phyloP scores from a whole-genome alignment of 345 rosid species.

The Arabidopsis suecica region DNA sequence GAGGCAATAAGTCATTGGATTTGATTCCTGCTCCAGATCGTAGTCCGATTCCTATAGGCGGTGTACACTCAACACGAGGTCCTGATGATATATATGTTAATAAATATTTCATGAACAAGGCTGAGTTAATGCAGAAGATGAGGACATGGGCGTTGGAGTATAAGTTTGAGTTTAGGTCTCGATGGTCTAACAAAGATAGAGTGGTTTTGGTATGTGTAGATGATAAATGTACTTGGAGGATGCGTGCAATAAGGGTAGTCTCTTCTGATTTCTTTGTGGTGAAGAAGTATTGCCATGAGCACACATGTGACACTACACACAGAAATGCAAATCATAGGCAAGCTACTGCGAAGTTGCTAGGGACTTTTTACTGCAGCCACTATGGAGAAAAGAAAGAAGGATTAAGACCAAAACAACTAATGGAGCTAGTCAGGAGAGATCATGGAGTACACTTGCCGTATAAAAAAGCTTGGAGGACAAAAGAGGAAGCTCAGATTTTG shows the following conservation, averaged over 20 bases:
- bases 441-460: not conserved
- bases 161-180: slow-evolving; percentile 4
- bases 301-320: slow-evolving; percentile 9
- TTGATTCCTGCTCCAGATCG: not conserved
- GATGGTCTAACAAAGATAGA: not conserved
- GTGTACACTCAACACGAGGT: not conserved
- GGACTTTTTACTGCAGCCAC: not conserved
- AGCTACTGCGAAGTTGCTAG: not conserved
- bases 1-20: too few relatives aligned
- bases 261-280: not conserved
- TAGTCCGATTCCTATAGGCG: not conserved
- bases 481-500: not conserved
- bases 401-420: not conserved
- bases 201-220: not conserved
- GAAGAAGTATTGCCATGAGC: not conserved
- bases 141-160: not conserved
- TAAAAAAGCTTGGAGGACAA: not conserved
- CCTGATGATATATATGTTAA: not conserved
- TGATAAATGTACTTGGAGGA: slow-evolving; percentile 2
- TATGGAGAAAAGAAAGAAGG: not conserved
- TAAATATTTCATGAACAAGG: not conserved
- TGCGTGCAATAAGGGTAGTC: not conserved
- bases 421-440: not conserved
- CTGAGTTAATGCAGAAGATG: not conserved
- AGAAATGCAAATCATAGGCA: not conserved